phyloP scores from a whole-genome alignment of 768 basidiomycete genomes.

The Rhodotorula taiwanensis region DNA sequence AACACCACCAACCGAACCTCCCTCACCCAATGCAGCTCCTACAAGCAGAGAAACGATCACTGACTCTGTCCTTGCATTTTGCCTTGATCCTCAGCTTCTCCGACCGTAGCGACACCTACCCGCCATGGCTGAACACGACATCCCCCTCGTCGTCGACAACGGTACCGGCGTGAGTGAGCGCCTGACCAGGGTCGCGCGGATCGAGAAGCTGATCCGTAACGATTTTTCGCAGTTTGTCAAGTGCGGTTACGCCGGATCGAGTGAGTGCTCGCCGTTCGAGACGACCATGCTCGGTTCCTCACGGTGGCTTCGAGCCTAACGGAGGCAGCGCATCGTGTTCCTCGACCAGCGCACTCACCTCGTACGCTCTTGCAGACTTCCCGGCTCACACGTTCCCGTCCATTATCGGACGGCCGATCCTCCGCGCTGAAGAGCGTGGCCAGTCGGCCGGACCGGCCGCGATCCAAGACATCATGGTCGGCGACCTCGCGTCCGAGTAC shows the following conservation, averaged over 20 bases:
- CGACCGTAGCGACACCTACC: too few relatives aligned
- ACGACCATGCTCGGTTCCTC: too few relatives aligned
- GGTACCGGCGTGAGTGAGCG: conserved; percentile 80
- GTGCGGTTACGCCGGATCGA: conserved; percentile 82
- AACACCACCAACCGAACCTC: too few relatives aligned
- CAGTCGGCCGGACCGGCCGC: conserved; percentile 59
- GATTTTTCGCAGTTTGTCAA: conserved; percentile 72
- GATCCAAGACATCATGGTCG: conserved; percentile 97
- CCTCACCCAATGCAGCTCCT: too few relatives aligned
- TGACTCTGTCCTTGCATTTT: too few relatives aligned
- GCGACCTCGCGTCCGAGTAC: conserved; percentile 89
- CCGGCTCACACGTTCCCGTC: conserved; percentile 96
- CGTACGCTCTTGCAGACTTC: conserved; percentile 53
- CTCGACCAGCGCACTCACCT: too few relatives aligned
- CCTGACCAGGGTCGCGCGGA: too few relatives aligned
- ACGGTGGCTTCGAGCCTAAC: not conserved
- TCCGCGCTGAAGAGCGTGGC: conserved; percentile 86
- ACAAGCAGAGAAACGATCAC: too few relatives aligned
- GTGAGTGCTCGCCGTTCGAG: not conserved
- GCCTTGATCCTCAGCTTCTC: too few relatives aligned
- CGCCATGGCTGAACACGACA: conserved; percentile 30
- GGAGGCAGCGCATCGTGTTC: too few relatives aligned
- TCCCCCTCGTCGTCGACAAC: conserved; percentile 71
- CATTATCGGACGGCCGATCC: conserved; percentile 89
- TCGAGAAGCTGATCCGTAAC: too few relatives aligned